Percentiles rank a stretch among this genome's conserved stretches.
Evolutionary conservation across 2,329 filamentous ascomycete species (phyloP).

Genomic region (Diaporthe destruens): DNA sequence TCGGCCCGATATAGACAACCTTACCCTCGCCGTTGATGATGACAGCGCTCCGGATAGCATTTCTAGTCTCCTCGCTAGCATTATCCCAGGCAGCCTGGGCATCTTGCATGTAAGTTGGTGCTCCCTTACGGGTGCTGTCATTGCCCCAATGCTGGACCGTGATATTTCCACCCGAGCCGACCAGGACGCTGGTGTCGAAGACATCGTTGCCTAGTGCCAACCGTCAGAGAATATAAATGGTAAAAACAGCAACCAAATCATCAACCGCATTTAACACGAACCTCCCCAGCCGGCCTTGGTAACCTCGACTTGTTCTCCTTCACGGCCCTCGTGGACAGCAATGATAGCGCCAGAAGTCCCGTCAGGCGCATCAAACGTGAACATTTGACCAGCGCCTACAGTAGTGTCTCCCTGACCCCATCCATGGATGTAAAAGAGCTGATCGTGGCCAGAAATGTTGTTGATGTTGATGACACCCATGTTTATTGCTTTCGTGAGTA

Average conservation of each 20-base stretch:
- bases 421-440: conserved; percentile 22
- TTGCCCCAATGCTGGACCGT: conserved; percentile 24
- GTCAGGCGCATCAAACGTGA: conserved; percentile 1
- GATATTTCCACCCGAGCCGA: conserved; percentile 11
- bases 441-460: conserved; percentile 7
- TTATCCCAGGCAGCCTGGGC: conserved; percentile 2
- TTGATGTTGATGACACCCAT: conserved; percentile 20
- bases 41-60: conserved; percentile 51
- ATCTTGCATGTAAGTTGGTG: conserved; percentile 17
- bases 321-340: conserved; percentile 5
- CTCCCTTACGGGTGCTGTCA: conserved; percentile 10
- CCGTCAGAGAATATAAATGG: background rate
- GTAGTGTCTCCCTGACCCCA: conserved; percentile 12
- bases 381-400: conserved; percentile 14
- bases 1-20: conserved; percentile 51
- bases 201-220: background rate
- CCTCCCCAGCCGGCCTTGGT: conserved; percentile 13
- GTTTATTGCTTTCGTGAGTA: background rate
- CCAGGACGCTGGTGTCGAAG: conserved; percentile 20
- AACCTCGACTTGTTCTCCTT: conserved; percentile 7
- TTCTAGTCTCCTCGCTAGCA: conserved; percentile 49
- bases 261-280: background rate
- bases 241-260: background rate
- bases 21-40: conserved; percentile 48
- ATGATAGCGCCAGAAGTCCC: conserved; percentile 6